A percentile compares a stretch with the other conserved stretches of the same genome.
Conservation (phyloP, 1,284 basidiomycete genomes). For the Quambalaria eucalypti region DNA sequence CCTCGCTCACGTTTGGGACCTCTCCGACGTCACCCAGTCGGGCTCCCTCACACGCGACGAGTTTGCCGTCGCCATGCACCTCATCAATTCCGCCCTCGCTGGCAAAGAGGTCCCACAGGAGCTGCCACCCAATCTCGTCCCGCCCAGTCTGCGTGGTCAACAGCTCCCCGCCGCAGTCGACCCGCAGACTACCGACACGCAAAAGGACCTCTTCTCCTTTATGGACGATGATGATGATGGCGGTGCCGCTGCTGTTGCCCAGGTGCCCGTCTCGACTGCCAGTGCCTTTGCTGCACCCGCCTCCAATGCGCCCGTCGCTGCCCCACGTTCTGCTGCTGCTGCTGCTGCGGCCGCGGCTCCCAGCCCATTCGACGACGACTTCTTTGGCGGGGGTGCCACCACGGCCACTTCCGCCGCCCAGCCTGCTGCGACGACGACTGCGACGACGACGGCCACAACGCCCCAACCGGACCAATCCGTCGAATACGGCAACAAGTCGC, state of each 20-base stretch:
- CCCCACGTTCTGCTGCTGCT: slow-evolving; percentile 43
- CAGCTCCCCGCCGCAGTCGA: slow-evolving; percentile 32
- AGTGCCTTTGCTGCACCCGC: slow-evolving; percentile 31
- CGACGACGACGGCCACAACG: slow-evolving; percentile 24
- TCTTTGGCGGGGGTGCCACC: slow-evolving; percentile 21
- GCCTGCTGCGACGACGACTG: slow-evolving; percentile 11
- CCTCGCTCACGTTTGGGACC: slow-evolving; percentile 89
- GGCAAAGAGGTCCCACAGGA: slow-evolving; percentile 65
- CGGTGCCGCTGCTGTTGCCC: too few relatives aligned
- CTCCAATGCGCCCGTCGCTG: slow-evolving; percentile 48
- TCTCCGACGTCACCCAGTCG: slow-evolving; percentile 81
- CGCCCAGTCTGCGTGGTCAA: slow-evolving; percentile 62
- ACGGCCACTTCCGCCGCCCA: slow-evolving; percentile 7
- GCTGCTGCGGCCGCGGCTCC: slow-evolving; percentile 6
- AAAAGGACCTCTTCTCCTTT: slow-evolving; percentile 49
- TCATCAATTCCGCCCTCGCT: slow-evolving; percentile 77
- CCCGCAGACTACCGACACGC: slow-evolving; percentile 41
- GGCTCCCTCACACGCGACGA: slow-evolving; percentile 81
- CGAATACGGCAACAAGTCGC: slow-evolving; percentile 29
- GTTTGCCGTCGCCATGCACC: slow-evolving; percentile 90
- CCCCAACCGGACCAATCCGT: slow-evolving; percentile 20
- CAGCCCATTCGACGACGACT: slow-evolving; percentile 37
- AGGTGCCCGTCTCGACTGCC: slow-evolving; percentile 28
- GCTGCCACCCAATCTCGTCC: slow-evolving; percentile 67
- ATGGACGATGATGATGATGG: slow-evolving; percentile 58